phyloP scores from a whole-genome alignment of 257 asterid genomes.

The Solanum clarkiae region DNA sequence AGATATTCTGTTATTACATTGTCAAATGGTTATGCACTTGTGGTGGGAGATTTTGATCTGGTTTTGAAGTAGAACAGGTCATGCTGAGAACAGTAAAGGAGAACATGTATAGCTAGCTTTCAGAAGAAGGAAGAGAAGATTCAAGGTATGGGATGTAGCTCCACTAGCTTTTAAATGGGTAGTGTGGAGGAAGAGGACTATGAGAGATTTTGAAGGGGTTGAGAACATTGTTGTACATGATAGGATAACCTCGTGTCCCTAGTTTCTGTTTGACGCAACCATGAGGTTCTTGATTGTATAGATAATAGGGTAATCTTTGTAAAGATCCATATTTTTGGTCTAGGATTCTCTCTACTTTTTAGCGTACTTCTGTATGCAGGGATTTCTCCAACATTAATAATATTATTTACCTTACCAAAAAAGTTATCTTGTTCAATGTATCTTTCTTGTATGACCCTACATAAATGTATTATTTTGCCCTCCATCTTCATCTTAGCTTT shows the following conservation, averaged over 20 bases:
- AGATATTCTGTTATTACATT: background rate
- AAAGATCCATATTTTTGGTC: background rate
- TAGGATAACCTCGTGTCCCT: background rate
- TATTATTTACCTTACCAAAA: background rate
- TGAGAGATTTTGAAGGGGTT: background rate
- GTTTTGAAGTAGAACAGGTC: background rate
- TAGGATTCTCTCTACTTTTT: background rate
- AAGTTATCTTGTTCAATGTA: background rate
- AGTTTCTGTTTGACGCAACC: background rate
- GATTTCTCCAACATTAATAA: background rate
- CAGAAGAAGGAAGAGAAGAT: background rate
- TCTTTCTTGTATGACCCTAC: background rate
- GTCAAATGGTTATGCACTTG: background rate
- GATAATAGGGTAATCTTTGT: background rate
- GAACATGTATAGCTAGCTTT: background rate
- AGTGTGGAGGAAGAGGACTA: background rate
- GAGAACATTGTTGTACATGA: background rate
- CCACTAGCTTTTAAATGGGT: background rate
- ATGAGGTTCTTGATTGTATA: background rate
- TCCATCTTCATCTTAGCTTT: background rate
- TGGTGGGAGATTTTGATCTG: background rate
- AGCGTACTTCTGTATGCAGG: background rate
- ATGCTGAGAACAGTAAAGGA: background rate
- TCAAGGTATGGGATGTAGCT: background rate
- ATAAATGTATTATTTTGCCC: background rate